Conservation (phyloP, 2,329 filamentous ascomycete species). For the Didymella keratinophila region DNA sequence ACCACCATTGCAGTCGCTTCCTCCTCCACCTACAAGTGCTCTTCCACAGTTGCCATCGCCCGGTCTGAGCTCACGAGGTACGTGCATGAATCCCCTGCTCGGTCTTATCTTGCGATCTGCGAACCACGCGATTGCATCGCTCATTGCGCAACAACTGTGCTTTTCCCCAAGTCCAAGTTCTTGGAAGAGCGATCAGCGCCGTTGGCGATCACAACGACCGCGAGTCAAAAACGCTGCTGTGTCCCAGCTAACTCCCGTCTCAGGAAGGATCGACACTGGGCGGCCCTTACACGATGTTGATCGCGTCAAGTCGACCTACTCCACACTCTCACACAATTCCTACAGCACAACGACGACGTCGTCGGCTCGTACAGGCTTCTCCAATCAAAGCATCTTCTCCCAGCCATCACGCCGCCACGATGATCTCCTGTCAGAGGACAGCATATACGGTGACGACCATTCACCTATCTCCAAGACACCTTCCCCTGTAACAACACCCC, state of each 20-base stretch:
- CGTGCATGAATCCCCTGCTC: slow-evolving; percentile 21
- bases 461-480: slow-evolving; percentile 11
- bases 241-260: slow-evolving; percentile 16
- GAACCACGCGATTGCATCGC: slow-evolving; percentile 12
- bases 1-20: slow-evolving; percentile 28
- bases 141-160: slow-evolving; percentile 8
- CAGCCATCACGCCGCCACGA: slow-evolving; percentile 27
- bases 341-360: slow-evolving; percentile 29
- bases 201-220: slow-evolving; percentile 5
- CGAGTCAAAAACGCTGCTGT: slow-evolving; percentile 10
- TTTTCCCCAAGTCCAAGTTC: slow-evolving; percentile 11
- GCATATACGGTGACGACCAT: slow-evolving; percentile 15
- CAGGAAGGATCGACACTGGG: slow-evolving; percentile 23
- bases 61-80: slow-evolving; percentile 30
- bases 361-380: slow-evolving; percentile 24
- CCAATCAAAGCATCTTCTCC: slow-evolving; percentile 33
- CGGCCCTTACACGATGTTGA: slow-evolving; percentile 18
- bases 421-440: slow-evolving; percentile 28
- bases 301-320: slow-evolving; percentile 29
- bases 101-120: slow-evolving; percentile 22
- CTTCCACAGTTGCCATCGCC: slow-evolving; percentile 31
- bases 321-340: slow-evolving; percentile 28
- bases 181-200: slow-evolving; percentile 17
- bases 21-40: slow-evolving; percentile 28
- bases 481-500: slow-evolving; percentile 14